phyloP scores from a whole-genome alignment of 768 basidiomycete species.

The Boletus bicolor region DNA sequence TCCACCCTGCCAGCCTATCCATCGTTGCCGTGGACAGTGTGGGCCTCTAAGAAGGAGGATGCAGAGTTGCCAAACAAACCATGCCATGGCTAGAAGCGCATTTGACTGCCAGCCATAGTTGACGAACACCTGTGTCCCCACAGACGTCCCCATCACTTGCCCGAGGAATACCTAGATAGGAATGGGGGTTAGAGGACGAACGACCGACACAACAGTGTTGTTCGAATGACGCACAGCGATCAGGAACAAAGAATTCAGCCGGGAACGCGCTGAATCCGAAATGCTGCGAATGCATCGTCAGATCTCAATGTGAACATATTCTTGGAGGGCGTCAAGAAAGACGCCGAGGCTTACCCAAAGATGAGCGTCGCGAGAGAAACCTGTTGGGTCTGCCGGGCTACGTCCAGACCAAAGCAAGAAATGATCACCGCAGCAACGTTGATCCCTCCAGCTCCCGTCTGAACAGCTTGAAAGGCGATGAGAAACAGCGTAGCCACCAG shows the following conservation, averaged over 20 bases:
- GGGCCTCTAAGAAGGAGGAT: slow-evolving; percentile 65
- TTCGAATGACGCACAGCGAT: slow-evolving; percentile 45
- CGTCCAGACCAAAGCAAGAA: slow-evolving; percentile 61
- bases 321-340: not conserved
- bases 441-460: slow-evolving; percentile 63
- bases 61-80: slow-evolving; percentile 51
- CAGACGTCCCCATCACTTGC: slow-evolving; percentile 76
- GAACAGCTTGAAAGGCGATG: slow-evolving; percentile 52
- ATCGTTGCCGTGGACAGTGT: slow-evolving; percentile 39
- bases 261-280: slow-evolving; percentile 49
- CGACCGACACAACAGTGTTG: not conserved
- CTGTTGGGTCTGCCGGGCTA: slow-evolving; percentile 66
- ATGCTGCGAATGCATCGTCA: slow-evolving; percentile 17
- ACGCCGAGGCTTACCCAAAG: slow-evolving; percentile 32
- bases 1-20: slow-evolving; percentile 46
- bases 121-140: slow-evolving; percentile 70
- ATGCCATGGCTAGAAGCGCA: slow-evolving; percentile 55
- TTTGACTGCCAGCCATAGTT: slow-evolving; percentile 62
- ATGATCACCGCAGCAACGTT: slow-evolving; percentile 67
- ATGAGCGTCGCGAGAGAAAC: slow-evolving; percentile 60
- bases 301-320: not conserved
- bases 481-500: slow-evolving; percentile 48
- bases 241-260: slow-evolving; percentile 70
- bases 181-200: not conserved
- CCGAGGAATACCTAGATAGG: slow-evolving; percentile 56